Conservation (phyloP, 306 rosid species). For the Crotalaria pallida region DNA sequence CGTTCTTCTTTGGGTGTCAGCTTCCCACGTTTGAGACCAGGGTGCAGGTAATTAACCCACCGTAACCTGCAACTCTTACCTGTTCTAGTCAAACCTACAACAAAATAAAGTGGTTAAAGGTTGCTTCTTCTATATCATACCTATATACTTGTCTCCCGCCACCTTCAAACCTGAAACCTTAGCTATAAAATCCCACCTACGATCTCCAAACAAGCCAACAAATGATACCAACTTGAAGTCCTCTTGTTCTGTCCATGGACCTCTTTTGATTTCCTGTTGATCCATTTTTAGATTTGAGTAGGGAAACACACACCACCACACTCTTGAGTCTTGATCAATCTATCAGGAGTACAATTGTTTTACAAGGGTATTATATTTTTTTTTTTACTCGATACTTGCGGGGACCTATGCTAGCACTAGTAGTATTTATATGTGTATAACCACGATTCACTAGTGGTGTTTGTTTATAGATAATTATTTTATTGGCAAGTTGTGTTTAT, state of each 20-base stretch:
- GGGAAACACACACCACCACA: neutral
- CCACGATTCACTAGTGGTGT: neutral
- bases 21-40: slow-evolving; percentile 93
- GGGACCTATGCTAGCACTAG: slow-evolving; percentile 24
- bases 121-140: slow-evolving; percentile 44
- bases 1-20: slow-evolving; percentile 81
- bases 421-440: slow-evolving; percentile 38
- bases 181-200: slow-evolving; percentile 96
- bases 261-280: slow-evolving; percentile 53
- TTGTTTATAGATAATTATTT: slow-evolving; percentile 18
- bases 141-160: slow-evolving; percentile 80
- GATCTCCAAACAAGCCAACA: slow-evolving; percentile 82
- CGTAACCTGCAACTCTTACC: slow-evolving; percentile 98
- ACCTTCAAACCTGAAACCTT: slow-evolving; percentile 99
- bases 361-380: neutral
- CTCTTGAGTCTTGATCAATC: neutral
- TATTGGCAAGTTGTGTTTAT: neutral
- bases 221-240: slow-evolving; percentile 66
- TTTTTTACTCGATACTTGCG: slow-evolving; percentile 13
- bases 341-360: neutral
- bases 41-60: slow-evolving; percentile 97
- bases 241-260: slow-evolving; percentile 96
- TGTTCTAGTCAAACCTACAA: slow-evolving; percentile 86
- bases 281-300: slow-evolving; percentile 20
- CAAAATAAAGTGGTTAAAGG: slow-evolving; percentile 48